Evolutionary conservation across 1,284 basidiomycete genomes (phyloP).

Genomic region (Rhodotorula sp.): DNA sequence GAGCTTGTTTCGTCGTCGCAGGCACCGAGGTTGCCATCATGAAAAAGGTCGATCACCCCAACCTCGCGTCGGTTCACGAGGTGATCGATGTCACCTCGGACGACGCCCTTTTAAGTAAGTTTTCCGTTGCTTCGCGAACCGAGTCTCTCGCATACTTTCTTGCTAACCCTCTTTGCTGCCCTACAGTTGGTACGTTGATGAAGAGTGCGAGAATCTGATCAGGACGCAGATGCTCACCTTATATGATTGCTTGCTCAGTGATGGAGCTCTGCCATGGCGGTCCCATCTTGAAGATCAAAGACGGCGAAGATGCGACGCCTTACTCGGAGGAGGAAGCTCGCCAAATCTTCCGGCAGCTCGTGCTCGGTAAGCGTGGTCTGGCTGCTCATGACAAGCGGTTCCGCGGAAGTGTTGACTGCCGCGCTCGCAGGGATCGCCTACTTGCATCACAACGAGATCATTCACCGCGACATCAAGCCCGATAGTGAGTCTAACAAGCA

Average conservation of each 20-base stretch:
- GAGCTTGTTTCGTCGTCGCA: not conserved
- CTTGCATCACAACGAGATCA: conserved; percentile 57
- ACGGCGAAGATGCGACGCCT: conserved; percentile 44
- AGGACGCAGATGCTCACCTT: too few species aligned
- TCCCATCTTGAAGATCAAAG: conserved; percentile 53
- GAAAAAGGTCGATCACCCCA: conserved; percentile 46
- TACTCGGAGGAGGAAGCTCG: conserved; percentile 48
- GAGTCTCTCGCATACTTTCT: too few species aligned
- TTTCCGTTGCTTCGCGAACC: too few species aligned
- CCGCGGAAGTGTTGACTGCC: not conserved
- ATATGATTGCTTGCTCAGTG: conserved; percentile 41
- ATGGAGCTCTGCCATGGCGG: conserved; percentile 56
- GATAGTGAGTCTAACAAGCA: conserved; percentile 43
- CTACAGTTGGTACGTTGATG: conserved; percentile 14
- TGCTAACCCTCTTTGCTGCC: not conserved
- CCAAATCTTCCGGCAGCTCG: conserved; percentile 57
- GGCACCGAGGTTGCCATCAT: conserved; percentile 44
- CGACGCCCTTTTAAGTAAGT: conserved; percentile 54
- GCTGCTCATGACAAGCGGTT: too few species aligned
- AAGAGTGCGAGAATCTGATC: too few species aligned
- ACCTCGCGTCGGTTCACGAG: conserved; percentile 56
- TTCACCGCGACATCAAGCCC: conserved; percentile 50
- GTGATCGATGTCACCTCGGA: conserved; percentile 56
- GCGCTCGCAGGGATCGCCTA: conserved; percentile 47
- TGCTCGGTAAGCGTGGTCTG: conserved; percentile 52